Percentiles rank a stretch among this genome's conserved stretches.
Conservation (phyloP, 768 basidiomycete species). For the Amanita pallidorosea region DNA sequence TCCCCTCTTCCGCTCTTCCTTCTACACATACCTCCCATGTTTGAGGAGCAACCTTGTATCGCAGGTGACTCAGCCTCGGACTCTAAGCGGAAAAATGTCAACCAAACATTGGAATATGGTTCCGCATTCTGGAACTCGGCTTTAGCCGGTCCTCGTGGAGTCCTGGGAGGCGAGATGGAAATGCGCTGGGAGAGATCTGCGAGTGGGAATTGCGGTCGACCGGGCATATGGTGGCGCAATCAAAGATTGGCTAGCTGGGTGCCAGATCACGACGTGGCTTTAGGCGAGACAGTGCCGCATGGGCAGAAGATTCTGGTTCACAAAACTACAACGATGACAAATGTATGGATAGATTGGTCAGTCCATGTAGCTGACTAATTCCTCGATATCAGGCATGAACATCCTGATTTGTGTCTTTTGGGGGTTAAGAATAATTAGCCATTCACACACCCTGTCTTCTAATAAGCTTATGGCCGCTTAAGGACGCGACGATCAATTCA, state of each 20-base stretch:
- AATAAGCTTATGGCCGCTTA: no score
- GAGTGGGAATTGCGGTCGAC: conserved; percentile 21
- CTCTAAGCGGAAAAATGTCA: neutral
- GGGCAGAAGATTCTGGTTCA: neutral
- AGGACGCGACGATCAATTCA: no score
- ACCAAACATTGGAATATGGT: conserved; percentile 22
- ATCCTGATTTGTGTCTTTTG: no score
- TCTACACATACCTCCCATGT: conserved; percentile 56
- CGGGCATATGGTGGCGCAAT: conserved; percentile 34
- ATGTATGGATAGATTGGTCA: neutral
- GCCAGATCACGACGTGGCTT: neutral
- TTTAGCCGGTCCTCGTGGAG: conserved; percentile 38
- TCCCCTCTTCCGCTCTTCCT: conserved; percentile 75
- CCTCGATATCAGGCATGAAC: no score
- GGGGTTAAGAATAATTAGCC: no score
- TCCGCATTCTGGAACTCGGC: conserved; percentile 63
- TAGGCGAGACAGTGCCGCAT: neutral
- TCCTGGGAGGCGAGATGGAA: conserved; percentile 53
- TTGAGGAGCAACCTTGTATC: conserved; percentile 1
- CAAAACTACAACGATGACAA: neutral
- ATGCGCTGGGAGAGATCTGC: conserved; percentile 51
- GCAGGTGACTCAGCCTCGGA: neutral
- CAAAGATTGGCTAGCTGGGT: conserved; percentile 25
- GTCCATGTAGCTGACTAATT: no score
- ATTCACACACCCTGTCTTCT: no score